phyloP scores from a whole-genome alignment of 768 basidiomycete genomes.

The Auricularia sp. region DNA sequence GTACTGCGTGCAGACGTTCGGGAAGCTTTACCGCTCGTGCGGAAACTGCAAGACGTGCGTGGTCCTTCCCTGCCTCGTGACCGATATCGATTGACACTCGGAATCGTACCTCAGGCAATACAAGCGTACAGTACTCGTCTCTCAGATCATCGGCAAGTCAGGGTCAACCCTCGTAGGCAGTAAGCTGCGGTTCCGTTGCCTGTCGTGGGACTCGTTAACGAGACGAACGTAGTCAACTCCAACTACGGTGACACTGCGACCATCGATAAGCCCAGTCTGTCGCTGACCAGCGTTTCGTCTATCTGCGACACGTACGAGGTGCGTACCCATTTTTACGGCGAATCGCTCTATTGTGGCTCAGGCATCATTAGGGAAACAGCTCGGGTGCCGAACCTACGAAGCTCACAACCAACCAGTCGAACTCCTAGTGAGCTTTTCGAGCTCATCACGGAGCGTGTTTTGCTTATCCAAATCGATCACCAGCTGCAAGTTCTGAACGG shows the following conservation, averaged over 20 bases:
- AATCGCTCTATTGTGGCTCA: not conserved
- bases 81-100: not conserved
- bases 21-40: constrained; percentile 6
- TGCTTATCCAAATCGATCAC: no score
- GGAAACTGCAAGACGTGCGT: constrained; percentile 6
- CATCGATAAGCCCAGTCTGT: not conserved
- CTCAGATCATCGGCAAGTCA: not conserved
- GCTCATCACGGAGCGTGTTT: no score
- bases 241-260: not conserved
- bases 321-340: not conserved
- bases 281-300: not conserved
- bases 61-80: not conserved
- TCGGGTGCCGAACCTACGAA: constrained; percentile 2
- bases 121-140: not conserved
- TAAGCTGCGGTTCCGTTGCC: not conserved
- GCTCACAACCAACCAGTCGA: constrained; percentile 1
- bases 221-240: not conserved
- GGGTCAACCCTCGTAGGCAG: not conserved
- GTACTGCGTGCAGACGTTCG: constrained; percentile 4
- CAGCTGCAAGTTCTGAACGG: no score
- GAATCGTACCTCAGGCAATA: not conserved
- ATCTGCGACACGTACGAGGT: constrained; percentile 2
- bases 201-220: not conserved
- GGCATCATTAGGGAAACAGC: constrained; percentile 2
- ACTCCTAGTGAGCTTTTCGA: not conserved